Evolutionary conservation across 2,329 filamentous ascomycete species (phyloP), one percentile per base, ranked within the genome.

Genomic region (Cryphonectria radicalis): DNA sequence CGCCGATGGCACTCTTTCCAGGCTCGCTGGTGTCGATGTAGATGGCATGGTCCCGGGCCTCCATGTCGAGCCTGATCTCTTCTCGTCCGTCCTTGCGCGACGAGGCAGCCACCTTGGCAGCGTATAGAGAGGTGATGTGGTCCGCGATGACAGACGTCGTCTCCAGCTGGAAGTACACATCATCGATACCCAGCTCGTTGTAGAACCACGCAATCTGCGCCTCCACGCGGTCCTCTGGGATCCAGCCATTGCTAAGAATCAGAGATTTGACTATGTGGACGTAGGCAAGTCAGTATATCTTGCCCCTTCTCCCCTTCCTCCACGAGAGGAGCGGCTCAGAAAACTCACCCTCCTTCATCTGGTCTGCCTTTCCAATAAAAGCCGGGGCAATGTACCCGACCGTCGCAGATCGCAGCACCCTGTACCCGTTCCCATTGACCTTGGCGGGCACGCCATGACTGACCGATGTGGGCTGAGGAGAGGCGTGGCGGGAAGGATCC

Each of bases 11-110:
- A 72, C 91, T 93, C 76, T 93, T 86, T 75, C 96, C 96, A 22
- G 96, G 95, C 79, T 92, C 92, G 81, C 95, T 98, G 69, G 96
- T 99, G 81, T 99, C 96, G 76, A 99, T 98, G 84, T 98, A 99
- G 79, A 98, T 97, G 72, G 96, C 96, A 79, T 98, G 96, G 80
- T 98, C 96, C 72, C 87, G 85, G 32, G 94, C 94, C 83, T 99
- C 96, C 89, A 98, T 98, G 80, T 98, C 95, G 59, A 99, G 85
- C 74, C 95, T 90, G 77, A 99, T 98, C 83, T 98, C 95, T 77
- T 98, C 89, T 76, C 92, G 91, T 86, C 97, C 97, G 83, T 98
- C 95, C 81, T 97, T 93, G 70, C 96, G 91, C 50, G 95, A 94
- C 80, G 93, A 96, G 11, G 96, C 95, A 53, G 96, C 96, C 63